phyloP scores from a whole-genome alignment of 805 yeast species.

The Yamadazyma insecticola region DNA sequence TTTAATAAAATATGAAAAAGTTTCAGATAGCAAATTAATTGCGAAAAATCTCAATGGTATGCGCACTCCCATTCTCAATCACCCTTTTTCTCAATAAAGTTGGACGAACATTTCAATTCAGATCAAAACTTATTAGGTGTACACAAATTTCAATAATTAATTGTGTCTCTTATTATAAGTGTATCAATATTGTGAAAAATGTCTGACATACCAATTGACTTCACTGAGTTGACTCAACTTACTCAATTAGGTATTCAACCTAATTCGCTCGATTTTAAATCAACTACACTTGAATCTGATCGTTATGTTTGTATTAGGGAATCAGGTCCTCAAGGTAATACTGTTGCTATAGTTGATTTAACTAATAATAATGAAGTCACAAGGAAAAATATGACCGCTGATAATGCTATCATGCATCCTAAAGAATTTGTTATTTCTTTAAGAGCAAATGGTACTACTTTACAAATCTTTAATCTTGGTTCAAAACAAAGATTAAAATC shows the following conservation, averaged over 20 bases:
- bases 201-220: conserved; percentile 87
- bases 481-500: conserved; percentile 87
- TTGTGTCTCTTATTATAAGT: background rate
- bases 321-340: conserved; percentile 56
- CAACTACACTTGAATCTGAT: conserved; percentile 93
- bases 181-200: background rate
- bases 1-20: background rate
- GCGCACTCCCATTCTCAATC: conserved; percentile 1
- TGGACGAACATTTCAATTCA: background rate
- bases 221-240: conserved; percentile 90
- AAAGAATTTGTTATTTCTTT: conserved; percentile 81
- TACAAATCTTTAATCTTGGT: conserved; percentile 88
- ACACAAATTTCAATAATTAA: background rate
- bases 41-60: background rate
- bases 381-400: conserved; percentile 94
- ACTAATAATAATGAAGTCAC: conserved; percentile 73
- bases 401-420: conserved; percentile 96
- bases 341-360: conserved; percentile 92
- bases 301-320: conserved; percentile 82
- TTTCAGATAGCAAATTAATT: background rate
- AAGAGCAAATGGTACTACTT: conserved; percentile 93
- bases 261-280: conserved; percentile 80
- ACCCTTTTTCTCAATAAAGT: conserved; percentile 1
- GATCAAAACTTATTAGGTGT: background rate
- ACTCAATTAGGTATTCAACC: conserved; percentile 82